Conservation (phyloP, 345 rosid genomes). For the Lumnitzera racemosa region DNA sequence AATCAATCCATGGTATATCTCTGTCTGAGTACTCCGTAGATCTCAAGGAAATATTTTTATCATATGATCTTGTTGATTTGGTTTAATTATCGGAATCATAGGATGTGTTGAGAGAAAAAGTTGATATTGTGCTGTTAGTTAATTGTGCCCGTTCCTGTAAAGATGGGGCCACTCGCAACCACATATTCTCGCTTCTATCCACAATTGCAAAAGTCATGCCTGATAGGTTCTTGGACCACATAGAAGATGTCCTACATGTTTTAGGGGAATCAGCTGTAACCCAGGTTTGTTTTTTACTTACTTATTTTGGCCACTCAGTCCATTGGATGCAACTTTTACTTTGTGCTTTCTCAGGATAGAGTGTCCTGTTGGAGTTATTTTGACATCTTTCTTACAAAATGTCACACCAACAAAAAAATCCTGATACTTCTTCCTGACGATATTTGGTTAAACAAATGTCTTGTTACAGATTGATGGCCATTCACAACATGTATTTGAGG, state of each 20-base stretch:
- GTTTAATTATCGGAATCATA: conserved; percentile 21
- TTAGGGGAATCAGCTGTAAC: conserved; percentile 73
- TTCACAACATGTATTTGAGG: conserved; percentile 68
- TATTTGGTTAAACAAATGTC: neutral
- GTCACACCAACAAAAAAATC: too few species aligned
- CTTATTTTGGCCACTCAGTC: conserved; percentile 8
- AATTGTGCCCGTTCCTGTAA: conserved; percentile 47
- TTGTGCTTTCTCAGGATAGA: neutral
- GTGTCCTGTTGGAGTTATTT: neutral
- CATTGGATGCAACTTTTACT: neutral
- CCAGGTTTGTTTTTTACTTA: conserved; percentile 50
- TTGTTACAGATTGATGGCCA: conserved; percentile 59
- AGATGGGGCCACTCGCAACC: conserved; percentile 59
- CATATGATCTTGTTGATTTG: conserved; percentile 1
- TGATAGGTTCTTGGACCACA: conserved; percentile 52
- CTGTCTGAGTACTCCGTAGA: conserved; percentile 8
- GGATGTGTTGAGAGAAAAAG: conserved; percentile 38
- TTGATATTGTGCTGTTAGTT: conserved; percentile 56
- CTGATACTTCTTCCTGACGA: conserved; percentile 1
- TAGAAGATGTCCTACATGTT: conserved; percentile 49
- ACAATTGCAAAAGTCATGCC: conserved; percentile 57
- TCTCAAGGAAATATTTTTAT: neutral
- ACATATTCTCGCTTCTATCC: conserved; percentile 54
- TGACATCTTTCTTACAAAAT: neutral
- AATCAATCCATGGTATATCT: conserved; percentile 43